Percentiles rank a stretch among this genome's conserved stretches.
Evolutionary conservation across 108 stramenopile genomes (phyloP).

Genomic region (Conticribra guillardii): DNA sequence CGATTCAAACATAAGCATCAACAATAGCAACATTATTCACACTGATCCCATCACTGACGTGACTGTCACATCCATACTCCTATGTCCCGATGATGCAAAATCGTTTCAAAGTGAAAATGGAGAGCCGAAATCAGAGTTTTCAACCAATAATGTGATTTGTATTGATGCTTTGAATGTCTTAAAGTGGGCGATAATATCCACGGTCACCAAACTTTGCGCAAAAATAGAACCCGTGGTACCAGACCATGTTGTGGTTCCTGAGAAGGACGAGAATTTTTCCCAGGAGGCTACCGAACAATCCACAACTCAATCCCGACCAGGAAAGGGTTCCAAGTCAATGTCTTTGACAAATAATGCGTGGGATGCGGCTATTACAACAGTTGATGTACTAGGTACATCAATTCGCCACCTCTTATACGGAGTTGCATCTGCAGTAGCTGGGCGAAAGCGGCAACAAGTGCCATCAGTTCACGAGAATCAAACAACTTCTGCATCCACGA

Average conservation of each 20-base stretch:
- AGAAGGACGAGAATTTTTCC: neutral
- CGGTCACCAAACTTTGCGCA: constrained; percentile 5
- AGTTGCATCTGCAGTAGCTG: constrained; percentile 13
- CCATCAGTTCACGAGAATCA: too few species aligned
- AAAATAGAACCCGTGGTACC: neutral
- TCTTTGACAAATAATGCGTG: neutral
- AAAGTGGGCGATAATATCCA: constrained; percentile 6
- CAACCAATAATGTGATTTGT: neutral
- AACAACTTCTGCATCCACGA: neutral
- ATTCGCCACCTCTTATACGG: constrained; percentile 26
- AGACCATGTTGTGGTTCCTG: neutral
- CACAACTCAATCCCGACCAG: too few species aligned
- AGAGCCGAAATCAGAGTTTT: neutral
- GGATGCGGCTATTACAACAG: constrained; percentile 3
- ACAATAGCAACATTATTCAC: too few species aligned
- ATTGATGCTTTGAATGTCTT: constrained; percentile 13
- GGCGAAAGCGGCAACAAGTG: too few species aligned
- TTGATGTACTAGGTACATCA: constrained; percentile 38
- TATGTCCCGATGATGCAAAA: constrained; percentile 11
- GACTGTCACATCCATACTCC: too few species aligned
- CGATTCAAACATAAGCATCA: too few species aligned
- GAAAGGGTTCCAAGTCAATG: neutral
- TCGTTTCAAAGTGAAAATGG: neutral
- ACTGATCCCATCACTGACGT: too few species aligned
- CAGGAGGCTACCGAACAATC: neutral